Conservation (phyloP, 495 filamentous ascomycete species). For the Hypoxylon lienhwacheense region DNA sequence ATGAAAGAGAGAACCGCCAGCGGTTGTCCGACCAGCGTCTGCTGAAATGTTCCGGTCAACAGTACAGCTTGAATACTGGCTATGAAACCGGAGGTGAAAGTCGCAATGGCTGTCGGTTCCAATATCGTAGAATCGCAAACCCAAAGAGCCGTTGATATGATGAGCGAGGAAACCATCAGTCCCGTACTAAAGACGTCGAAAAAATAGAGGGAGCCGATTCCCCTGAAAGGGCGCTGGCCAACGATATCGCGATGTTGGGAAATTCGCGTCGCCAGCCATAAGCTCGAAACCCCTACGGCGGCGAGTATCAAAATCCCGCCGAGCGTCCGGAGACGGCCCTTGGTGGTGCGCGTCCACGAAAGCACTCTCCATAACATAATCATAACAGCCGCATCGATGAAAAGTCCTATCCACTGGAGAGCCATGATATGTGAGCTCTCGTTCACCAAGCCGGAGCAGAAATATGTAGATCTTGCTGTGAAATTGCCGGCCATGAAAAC, state of each 20-base stretch:
- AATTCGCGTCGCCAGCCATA: constrained; percentile 26
- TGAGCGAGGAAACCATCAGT: constrained; percentile 42
- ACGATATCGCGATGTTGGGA: constrained; percentile 30
- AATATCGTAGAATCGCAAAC: constrained; percentile 45
- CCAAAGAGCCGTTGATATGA: constrained; percentile 45
- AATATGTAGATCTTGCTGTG: constrained; percentile 43
- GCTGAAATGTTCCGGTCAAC: constrained; percentile 45
- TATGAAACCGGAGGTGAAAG: constrained; percentile 41
- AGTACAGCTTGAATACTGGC: constrained; percentile 32
- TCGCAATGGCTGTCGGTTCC: constrained; percentile 42
- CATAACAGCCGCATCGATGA: constrained; percentile 45
- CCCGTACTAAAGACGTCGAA: constrained; percentile 48
- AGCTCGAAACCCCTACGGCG: constrained; percentile 28
- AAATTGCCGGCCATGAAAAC: constrained; percentile 29
- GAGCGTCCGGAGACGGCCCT: constrained; percentile 44
- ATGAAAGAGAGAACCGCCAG: constrained; percentile 38
- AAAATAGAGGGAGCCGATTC: constrained; percentile 41
- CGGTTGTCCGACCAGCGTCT: constrained; percentile 35
- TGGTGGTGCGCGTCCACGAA: constrained; percentile 51
- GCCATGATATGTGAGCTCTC: constrained; percentile 30
- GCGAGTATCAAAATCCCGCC: constrained; percentile 41
- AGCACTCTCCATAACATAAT: constrained; percentile 49
- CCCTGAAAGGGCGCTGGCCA: constrained; percentile 25
- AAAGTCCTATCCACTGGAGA: constrained; percentile 45
- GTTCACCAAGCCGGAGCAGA: constrained; percentile 46